Base-by-base conservation (phyloP, 2,329 filamentous ascomycete species). In the Penicillium sclerotiorum region DNA sequence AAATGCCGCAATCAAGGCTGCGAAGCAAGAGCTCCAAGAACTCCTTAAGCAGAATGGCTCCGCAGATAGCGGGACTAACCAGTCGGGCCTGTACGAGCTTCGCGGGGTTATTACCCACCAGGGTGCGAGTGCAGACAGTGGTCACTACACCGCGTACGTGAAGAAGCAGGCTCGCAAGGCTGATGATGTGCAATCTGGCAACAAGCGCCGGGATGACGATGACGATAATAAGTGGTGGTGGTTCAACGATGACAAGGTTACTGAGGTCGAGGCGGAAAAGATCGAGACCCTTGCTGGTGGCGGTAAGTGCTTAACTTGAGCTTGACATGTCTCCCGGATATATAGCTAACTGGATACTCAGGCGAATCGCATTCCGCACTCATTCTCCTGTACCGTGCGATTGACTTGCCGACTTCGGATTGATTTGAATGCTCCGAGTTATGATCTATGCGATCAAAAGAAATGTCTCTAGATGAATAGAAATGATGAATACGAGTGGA, bases 211-310 rank as follows among this genome's bases (percentile, higher is more conserved):
- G 5, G 84, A 83, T 46, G 85, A 88, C 65, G 90, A 95, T 67
- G 90, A 95, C 66, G 90, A 95, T 66, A 95, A 90, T 67, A 96
- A 91, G 64, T 99, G 94, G 94, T 99, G 94, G 93, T 99, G 94
- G 93, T 99, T 99, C 81, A 97, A 99, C 72, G 94, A 99, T 65
- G 93, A 99, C 68, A 95, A 91, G 77, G 94, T 99, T 27, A 85
- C 88, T 12, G 94, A 99, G 76, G 94, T 99, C 22, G 85, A 90
- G 13, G 79, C 84, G 21, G 93, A 97, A 63, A 94, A 95, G 78
- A 95, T 99, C 59, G 89, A 93, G 68, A 88, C 86, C 3, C 80
- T 99, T 44, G 83, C 91, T 43, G 95, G 94, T 51, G 94, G 95
- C 65, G 93, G 91, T 84, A 71, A 71, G 80, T 66, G 2, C 11